Base-by-base conservation (phyloP, 2,329 filamentous ascomycete genomes). In the Xylaria sp. region DNA sequence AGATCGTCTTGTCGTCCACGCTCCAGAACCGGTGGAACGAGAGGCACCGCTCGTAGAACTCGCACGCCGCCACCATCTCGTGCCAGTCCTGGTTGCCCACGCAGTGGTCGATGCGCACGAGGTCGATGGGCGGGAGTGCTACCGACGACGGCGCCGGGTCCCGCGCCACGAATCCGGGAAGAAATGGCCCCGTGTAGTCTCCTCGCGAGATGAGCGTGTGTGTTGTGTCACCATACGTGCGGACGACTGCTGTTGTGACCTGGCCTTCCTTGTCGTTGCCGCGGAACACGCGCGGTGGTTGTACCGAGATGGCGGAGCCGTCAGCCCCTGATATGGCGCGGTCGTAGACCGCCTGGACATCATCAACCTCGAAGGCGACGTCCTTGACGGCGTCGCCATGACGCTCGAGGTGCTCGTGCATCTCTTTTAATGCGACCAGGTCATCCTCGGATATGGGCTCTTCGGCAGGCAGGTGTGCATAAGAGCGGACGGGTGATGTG, bases 11-110 rank as follows among this genome's bases (percentile, higher is more conserved):
- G 82, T 97, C 94, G 76, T 97, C 94, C 60, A 97, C 93, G 56
- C 89, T 92, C 94, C 94, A 97, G 88, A 97, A 97, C 68, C 93
- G 91, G 81, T 97, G 93, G 85, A 97, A 97, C 56, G 90, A 90
- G 27, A 97, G 90, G 65, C 90, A 91, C 65, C 88, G 86, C 80
- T 97, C 93, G 81, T 97, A 98, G 77, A 91, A 88, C 58, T 78
- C 82, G 73, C 85, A 87, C 35, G 85, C 86, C 11, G 81, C 81
- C 62, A 81, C 81, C 87, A 98, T 96, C 76, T 93, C 89, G 77
- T 93, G 84, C 94, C 94, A 97, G 77, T 92, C 90, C 81, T 97
- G 93, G 82, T 98, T 97, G 68, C 94, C 94, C 70, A 98, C 94
- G 77, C 94, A 97, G 83, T 98, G 94, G 79, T 98, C 94, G 78